phyloP scores from a whole-genome alignment of 805 yeast genomes.

The Ogataea allantospora region DNA sequence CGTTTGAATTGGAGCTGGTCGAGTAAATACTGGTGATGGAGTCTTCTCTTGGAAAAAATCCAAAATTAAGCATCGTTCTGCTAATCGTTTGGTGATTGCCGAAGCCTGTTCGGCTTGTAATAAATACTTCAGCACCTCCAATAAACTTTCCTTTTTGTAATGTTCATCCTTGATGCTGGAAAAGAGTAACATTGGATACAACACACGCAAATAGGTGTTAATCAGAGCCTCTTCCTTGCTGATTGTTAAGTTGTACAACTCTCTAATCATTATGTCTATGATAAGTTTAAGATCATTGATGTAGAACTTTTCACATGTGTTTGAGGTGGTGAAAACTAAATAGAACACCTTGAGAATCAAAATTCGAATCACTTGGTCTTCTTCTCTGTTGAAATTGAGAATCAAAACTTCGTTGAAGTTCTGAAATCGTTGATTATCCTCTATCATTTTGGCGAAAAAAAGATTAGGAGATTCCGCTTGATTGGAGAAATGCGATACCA shows the following conservation, averaged over 20 bases:
- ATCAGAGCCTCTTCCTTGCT: constrained; percentile 56
- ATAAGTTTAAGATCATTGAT: constrained; percentile 82
- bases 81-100: constrained; percentile 41
- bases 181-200: constrained; percentile 66
- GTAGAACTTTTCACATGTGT: constrained; percentile 67
- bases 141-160: constrained; percentile 58
- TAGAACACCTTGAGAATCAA: constrained; percentile 78
- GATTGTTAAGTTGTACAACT: constrained; percentile 62
- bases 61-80: constrained; percentile 36
- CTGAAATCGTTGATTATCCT: constrained; percentile 42
- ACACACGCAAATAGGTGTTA: constrained; percentile 69
- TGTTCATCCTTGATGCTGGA: constrained; percentile 56
- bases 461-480: constrained; percentile 35
- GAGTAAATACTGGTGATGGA: background rate
- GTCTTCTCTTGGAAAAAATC: constrained; percentile 17
- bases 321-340: constrained; percentile 63
- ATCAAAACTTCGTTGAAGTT: constrained; percentile 68
- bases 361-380: constrained; percentile 67
- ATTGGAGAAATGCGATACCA: constrained; percentile 53
- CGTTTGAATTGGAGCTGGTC: constrained; percentile 4
- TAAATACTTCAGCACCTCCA: constrained; percentile 50
- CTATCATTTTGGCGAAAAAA: constrained; percentile 54
- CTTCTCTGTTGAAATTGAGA: constrained; percentile 73
- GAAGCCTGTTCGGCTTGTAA: constrained; percentile 36
- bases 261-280: constrained; percentile 79